Conservation (phyloP, 495 filamentous ascomycete genomes). For the Glutinoglossum americanum region DNA sequence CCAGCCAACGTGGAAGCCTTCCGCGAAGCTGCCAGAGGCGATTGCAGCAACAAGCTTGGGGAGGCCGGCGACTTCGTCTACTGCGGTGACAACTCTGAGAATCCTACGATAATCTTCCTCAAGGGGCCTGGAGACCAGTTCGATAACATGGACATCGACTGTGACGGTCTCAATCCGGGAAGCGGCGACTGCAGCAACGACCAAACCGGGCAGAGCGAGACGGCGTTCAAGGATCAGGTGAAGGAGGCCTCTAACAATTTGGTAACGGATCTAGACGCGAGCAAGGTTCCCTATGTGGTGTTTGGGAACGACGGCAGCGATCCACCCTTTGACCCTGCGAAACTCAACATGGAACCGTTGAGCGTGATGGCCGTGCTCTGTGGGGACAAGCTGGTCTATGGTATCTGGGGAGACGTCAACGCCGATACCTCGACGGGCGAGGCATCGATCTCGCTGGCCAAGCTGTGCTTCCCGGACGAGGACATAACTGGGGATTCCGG, state of each 20-base stretch:
- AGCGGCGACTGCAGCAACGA: conserved; percentile 29
- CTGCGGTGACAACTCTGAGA: conserved; percentile 8
- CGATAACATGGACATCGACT: conserved; percentile 45
- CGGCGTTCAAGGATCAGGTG: conserved; percentile 30
- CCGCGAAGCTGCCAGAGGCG: conserved; percentile 4
- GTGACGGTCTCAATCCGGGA: conserved; percentile 33
- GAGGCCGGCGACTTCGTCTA: conserved; percentile 5
- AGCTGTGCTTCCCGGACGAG: conserved; percentile 29
- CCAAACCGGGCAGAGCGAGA: conserved; percentile 27
- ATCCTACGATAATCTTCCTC: conserved; percentile 4
- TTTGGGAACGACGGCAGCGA: conserved; percentile 33
- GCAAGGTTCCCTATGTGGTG: conserved; percentile 42
- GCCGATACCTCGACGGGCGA: conserved; percentile 32
- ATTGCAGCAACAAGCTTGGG: neutral
- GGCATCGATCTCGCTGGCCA: conserved; percentile 32
- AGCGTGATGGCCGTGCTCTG: conserved; percentile 45
- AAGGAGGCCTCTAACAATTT: conserved; percentile 15
- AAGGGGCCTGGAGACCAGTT: neutral
- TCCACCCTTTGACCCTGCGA: conserved; percentile 27
- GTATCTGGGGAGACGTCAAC: conserved; percentile 47
- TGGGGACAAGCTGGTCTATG: conserved; percentile 33
- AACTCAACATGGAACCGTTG: conserved; percentile 31
- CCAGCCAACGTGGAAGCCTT: conserved; percentile 6
- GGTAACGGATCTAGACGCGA: conserved; percentile 34
- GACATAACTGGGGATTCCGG: conserved; percentile 27